A percentile compares a stretch with the other conserved stretches of the same genome.
These are phyloP conservation scores for Hypoxylon sp. DNA, from an alignment of 2,329 filamentous ascomycete genomes.

Conservation along the genomic window DNA sequence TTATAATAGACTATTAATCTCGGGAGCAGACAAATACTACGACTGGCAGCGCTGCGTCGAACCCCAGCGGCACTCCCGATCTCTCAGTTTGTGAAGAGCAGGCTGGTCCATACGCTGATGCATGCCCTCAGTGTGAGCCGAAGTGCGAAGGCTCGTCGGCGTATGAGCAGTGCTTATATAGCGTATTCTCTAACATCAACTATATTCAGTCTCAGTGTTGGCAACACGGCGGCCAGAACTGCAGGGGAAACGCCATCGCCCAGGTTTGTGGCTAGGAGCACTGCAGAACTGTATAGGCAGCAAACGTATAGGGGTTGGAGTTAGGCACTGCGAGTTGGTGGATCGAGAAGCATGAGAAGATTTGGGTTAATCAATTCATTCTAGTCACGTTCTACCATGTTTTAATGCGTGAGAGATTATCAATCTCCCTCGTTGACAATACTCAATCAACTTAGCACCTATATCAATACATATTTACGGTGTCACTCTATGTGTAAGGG, in stretches of 20 bases:
- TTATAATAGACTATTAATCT: not conserved
- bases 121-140: constrained; percentile 41
- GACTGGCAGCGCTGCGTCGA: constrained; percentile 28
- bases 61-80: constrained; percentile 32
- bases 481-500: not conserved
- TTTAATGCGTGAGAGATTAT: not conserved
- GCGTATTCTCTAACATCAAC: constrained; percentile 44
- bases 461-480: too few species aligned
- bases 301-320: not conserved
- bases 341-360: not conserved
- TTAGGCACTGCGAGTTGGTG: not conserved
- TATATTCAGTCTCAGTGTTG: constrained; percentile 41
- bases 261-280: constrained; percentile 35
- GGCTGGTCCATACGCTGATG: constrained; percentile 31
- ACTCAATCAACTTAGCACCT: not conserved
- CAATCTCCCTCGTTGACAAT: not conserved
- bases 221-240: constrained; percentile 43
- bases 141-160: constrained; percentile 31
- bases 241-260: constrained; percentile 30
- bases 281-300: not conserved
- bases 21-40: constrained; percentile 4
- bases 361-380: not conserved
- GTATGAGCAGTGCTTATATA: constrained; percentile 41
- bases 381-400: not conserved
- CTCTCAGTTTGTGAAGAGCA: constrained; percentile 44